These are phyloP conservation scores for Ogataea corticis DNA, from an alignment of 805 yeast genomes.

Conservation along the genomic window DNA sequence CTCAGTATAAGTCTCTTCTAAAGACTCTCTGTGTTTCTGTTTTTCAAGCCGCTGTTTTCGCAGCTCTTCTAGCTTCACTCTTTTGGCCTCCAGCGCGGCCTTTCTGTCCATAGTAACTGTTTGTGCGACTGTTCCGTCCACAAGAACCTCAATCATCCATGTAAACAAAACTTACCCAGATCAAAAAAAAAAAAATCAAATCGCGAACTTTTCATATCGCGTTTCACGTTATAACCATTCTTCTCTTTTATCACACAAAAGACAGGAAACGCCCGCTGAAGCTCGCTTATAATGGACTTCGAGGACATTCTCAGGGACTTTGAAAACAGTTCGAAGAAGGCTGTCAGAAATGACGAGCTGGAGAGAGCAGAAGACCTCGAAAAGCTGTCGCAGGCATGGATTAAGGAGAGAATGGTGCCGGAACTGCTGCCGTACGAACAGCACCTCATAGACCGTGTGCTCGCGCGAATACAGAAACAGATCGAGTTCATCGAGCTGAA, in stretches of 20 bases:
- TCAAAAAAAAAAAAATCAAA: not conserved
- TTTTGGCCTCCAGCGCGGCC: constrained; percentile 48
- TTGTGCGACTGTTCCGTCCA: not conserved
- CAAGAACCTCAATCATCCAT: not conserved
- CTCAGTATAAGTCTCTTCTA: constrained; percentile 3
- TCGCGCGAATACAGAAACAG: constrained; percentile 63
- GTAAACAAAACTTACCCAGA: not conserved
- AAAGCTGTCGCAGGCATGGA: constrained; percentile 65
- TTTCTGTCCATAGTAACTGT: constrained; percentile 26
- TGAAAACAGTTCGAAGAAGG: constrained; percentile 39
- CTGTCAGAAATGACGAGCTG: constrained; percentile 24
- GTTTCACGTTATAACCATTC: not conserved
- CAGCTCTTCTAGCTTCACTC: constrained; percentile 51
- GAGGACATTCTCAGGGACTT: constrained; percentile 72
- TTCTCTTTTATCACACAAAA: not conserved
- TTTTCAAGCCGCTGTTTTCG: constrained; percentile 45
- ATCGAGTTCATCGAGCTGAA: constrained; percentile 76
- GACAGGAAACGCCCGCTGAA: too few species aligned
- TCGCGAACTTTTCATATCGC: not conserved
- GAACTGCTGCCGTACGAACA: constrained; percentile 78
- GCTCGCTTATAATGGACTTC: constrained; percentile 45
- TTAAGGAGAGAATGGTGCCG: constrained; percentile 83
- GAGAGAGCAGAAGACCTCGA: constrained; percentile 40
- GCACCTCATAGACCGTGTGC: constrained; percentile 54
- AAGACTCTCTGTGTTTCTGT: constrained; percentile 9